Evolutionary conservation across 2,329 filamentous ascomycete species (phyloP), one percentile per base, ranked within the genome.

Genomic region (Hypomyces rosellus): DNA sequence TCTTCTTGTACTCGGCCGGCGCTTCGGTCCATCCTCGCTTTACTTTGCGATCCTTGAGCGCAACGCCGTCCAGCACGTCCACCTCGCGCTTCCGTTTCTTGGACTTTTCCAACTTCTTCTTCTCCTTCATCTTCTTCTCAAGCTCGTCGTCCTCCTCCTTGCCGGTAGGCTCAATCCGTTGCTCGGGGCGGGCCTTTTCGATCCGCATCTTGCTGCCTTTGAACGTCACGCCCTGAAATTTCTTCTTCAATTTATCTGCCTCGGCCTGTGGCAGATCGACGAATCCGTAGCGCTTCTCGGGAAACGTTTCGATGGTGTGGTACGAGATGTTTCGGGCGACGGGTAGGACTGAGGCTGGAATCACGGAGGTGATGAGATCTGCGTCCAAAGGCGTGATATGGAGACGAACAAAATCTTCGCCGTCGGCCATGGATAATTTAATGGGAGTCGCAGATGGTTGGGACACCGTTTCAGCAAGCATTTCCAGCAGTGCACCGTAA

Each of bases 1-100:
- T 77, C 61, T 70, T 72, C 57, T 73, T 74, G 59, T 65, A 71
- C 58, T 71, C 68, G 16, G 74, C 72, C 18, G 75, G 72, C 1
- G 84, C 76, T 54, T 90, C 87, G 1, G 88, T 92, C 91, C 91
- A 96, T 5, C 90, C 91, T 54, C 91, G 78, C 74, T 93, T 95
- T 54, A 96, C 84, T 62, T 88, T 88, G 58, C 91, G 82, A 43
- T 82, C 85, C 15, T 82, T 75, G 37, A 99, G 72, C 61, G 87
- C 82, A 44, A 89, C 76, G 4, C 90, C 93, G 59, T 76, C 61
- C 59, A 81, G 63, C 12, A 81, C 67, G 62, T 81, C 68, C 60
- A 66, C 57, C 54, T 75, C 73, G 51, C 72, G 72, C 61, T 80
- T 81, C 46, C 74, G 68, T 65, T 78, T 84, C 55, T 66, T 74